Evolutionary conservation across 306 rosid species (phyloP).

Genomic region (Begonia fuchsioides): DNA sequence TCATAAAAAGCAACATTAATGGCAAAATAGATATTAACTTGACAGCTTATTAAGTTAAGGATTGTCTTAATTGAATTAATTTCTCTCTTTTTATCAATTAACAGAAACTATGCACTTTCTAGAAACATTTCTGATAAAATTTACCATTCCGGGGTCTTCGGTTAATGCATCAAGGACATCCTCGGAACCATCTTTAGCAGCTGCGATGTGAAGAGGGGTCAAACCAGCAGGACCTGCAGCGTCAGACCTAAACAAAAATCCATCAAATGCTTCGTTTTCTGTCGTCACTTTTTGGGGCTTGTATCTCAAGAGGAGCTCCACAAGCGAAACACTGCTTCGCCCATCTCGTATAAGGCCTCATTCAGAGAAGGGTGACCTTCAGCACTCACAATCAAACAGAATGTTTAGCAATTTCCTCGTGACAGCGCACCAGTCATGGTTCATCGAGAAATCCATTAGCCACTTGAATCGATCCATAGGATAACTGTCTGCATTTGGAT

Average conservation of each 20-base stretch:
- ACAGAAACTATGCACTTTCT: no score
- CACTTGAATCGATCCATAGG: conserved; percentile 49
- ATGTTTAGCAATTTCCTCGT: conserved; percentile 50
- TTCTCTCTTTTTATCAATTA: no score
- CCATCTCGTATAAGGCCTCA: conserved; percentile 50
- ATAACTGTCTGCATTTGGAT: conserved; percentile 38
- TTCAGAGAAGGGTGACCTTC: conserved; percentile 42
- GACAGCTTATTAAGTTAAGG: no score
- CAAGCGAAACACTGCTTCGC: conserved; percentile 55
- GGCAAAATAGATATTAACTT: no score
- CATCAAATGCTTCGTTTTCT: conserved; percentile 14
- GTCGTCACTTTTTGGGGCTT: conserved; percentile 21
- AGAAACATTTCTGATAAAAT: not conserved
- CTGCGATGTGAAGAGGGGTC: conserved; percentile 83
- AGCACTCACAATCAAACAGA: conserved; percentile 44
- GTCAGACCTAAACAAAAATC: conserved; percentile 63
- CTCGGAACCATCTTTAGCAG: conserved; percentile 52
- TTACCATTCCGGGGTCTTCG: conserved; percentile 82
- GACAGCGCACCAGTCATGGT: conserved; percentile 80
- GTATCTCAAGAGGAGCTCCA: conserved; percentile 54
- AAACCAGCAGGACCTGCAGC: conserved; percentile 53
- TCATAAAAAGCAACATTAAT: no score
- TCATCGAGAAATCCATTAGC: conserved; percentile 81
- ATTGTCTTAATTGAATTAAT: no score
- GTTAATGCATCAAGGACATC: conserved; percentile 70